A percentile compares a stretch with the other conserved stretches of the same genome.
Conservation (phyloP, 2,329 filamentous ascomycete genomes). For the Sphaerulina musiva region DNA sequence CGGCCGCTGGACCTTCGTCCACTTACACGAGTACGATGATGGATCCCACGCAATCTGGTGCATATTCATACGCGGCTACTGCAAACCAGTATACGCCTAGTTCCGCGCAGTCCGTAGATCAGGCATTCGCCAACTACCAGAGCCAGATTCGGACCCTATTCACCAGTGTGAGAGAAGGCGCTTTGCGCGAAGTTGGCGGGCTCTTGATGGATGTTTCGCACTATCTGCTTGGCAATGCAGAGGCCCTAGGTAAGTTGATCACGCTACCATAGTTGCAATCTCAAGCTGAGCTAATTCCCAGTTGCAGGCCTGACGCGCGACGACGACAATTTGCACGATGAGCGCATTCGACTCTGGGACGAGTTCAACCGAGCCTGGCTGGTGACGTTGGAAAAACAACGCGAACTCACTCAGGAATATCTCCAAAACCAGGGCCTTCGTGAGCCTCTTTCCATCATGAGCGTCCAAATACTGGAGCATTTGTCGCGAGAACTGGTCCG, state of each 20-base stretch:
- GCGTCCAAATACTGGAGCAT: constrained; percentile 61
- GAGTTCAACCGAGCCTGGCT: constrained; percentile 95
- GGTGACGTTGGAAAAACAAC: constrained; percentile 73
- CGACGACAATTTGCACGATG: constrained; percentile 65
- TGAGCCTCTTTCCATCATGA: constrained; percentile 57
- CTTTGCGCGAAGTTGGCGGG: constrained; percentile 53
- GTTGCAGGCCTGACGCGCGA: constrained; percentile 71
- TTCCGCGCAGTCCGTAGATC: constrained; percentile 44
- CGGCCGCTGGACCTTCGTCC: constrained; percentile 51
- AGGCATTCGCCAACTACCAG: constrained; percentile 61
- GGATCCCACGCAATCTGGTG: constrained; percentile 40
- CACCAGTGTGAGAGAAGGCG: constrained; percentile 59
- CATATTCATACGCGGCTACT: constrained; percentile 23
- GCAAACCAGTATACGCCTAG: constrained; percentile 18
- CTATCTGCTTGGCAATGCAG: constrained; percentile 60
- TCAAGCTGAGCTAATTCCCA: constrained; percentile 18
- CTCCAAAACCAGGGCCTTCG: constrained; percentile 53
- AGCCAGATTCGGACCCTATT: constrained; percentile 58
- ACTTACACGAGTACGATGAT: constrained; percentile 50
- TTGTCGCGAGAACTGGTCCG: constrained; percentile 77
- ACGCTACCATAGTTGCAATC: constrained; percentile 36
- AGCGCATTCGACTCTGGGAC: constrained; percentile 80
- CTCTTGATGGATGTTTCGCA: constrained; percentile 57
- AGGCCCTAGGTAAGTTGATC: constrained; percentile 54
- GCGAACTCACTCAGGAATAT: constrained; percentile 59